Evolutionary conservation across 2,329 filamentous ascomycete species (phyloP).

Genomic region (Cladosporium sp.): DNA sequence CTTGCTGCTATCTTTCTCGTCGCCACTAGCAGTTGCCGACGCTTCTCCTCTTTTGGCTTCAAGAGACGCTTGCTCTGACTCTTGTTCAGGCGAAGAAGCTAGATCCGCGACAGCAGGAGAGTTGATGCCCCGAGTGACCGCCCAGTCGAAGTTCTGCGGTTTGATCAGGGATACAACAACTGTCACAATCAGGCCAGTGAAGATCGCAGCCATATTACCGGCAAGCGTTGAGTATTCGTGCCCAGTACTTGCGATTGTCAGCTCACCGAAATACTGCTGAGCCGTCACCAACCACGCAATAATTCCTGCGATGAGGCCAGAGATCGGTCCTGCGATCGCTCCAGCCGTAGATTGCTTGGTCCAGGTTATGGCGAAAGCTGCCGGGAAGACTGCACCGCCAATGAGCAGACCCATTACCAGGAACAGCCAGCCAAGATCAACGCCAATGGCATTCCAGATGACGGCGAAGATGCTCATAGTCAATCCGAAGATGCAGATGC

Average conservation of each 20-base stretch:
- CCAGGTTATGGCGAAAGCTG: constrained; percentile 44
- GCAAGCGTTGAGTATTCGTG: constrained; percentile 37
- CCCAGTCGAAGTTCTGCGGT: constrained; percentile 39
- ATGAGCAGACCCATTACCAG: constrained; percentile 40
- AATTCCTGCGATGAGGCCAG: constrained; percentile 42
- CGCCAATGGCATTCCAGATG: constrained; percentile 33
- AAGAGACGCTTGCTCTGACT: background rate
- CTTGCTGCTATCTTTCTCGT: background rate
- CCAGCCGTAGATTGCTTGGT: constrained; percentile 43
- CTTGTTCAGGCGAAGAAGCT: background rate
- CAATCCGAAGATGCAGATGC: constrained; percentile 39
- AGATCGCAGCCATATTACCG: constrained; percentile 38
- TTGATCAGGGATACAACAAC: constrained; percentile 34
- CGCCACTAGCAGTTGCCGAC: background rate
- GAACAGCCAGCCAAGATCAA: constrained; percentile 40
- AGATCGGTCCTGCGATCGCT: constrained; percentile 42
- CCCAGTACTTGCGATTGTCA: constrained; percentile 38
- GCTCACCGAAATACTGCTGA: constrained; percentile 33
- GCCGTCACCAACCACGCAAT: constrained; percentile 42
- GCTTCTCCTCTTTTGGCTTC: constrained; percentile 13
- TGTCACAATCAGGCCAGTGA: constrained; percentile 39
- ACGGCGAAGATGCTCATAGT: constrained; percentile 34
- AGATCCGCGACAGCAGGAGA: constrained; percentile 16
- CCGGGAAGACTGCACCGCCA: constrained; percentile 41
- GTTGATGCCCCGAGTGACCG: constrained; percentile 36